Evolutionary conservation across 2,329 filamentous ascomycete species (phyloP).

Genomic region (Verticillium nonalfalfae): DNA sequence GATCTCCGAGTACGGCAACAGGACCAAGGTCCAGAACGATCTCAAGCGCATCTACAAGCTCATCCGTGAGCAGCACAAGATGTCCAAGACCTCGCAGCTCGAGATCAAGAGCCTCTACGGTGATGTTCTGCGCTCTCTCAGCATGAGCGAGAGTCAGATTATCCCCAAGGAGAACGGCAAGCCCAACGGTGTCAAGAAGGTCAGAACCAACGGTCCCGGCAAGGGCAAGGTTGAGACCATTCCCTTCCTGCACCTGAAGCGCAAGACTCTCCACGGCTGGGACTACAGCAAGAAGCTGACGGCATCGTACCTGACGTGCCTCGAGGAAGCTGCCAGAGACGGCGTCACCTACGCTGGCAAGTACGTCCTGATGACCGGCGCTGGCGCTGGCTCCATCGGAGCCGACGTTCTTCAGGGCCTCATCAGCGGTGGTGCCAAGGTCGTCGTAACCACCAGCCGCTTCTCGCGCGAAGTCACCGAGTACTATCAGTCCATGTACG

Average conservation of each 20-base stretch:
- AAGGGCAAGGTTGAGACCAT: slow-evolving; percentile 97
- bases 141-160: slow-evolving; percentile 98
- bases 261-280: slow-evolving; percentile 90
- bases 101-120: slow-evolving; percentile 95
- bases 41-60: slow-evolving; percentile 94
- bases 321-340: slow-evolving; percentile 80
- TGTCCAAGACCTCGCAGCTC: slow-evolving; percentile 91
- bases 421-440: slow-evolving; percentile 93
- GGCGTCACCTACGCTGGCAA: slow-evolving; percentile 93
- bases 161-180: slow-evolving; percentile 81
- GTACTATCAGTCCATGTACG: slow-evolving; percentile 99
- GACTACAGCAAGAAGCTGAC: slow-evolving; percentile 99
- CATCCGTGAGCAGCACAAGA: slow-evolving; percentile 96
- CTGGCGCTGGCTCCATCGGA: slow-evolving; percentile 94
- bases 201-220: slow-evolving; percentile 48
- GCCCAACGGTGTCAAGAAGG: slow-evolving; percentile 43
- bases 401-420: slow-evolving; percentile 94
- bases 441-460: slow-evolving; percentile 91
- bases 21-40: slow-evolving; percentile 96
- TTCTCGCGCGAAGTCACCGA: slow-evolving; percentile 97
- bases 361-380: slow-evolving; percentile 96
- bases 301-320: slow-evolving; percentile 81
- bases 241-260: slow-evolving; percentile 94
- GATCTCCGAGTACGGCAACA: slow-evolving; percentile 97
- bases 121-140: slow-evolving; percentile 87